Conservation (phyloP, 2,329 filamentous ascomycete species). For the Curvularia spicifera region DNA sequence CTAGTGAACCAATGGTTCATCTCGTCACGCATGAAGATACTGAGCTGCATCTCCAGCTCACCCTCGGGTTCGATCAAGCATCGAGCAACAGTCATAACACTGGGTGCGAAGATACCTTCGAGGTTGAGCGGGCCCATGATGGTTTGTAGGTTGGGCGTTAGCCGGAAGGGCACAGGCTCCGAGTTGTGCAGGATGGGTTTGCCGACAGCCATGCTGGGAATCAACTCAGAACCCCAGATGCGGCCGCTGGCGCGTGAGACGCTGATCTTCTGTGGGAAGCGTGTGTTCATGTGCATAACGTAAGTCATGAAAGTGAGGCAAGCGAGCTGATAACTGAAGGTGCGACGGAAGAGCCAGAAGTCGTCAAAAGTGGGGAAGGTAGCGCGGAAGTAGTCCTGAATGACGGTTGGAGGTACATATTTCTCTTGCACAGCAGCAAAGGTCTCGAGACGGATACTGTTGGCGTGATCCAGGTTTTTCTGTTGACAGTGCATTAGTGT, state of each 20-base stretch:
- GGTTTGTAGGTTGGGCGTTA: constrained; percentile 94
- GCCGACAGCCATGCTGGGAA: constrained; percentile 82
- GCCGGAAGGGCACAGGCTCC: constrained; percentile 94
- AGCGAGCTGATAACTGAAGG: constrained; percentile 95
- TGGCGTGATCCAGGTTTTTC: constrained; percentile 72
- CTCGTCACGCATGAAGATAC: constrained; percentile 94
- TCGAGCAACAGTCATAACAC: constrained; percentile 94
- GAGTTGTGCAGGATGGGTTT: constrained; percentile 94
- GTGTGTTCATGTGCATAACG: constrained; percentile 94
- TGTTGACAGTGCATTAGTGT: constrained; percentile 48
- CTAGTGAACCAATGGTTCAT: constrained; percentile 97
- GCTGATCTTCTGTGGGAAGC: constrained; percentile 93
- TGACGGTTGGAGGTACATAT: constrained; percentile 83
- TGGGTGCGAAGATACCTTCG: constrained; percentile 94
- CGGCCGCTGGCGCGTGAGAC: constrained; percentile 85
- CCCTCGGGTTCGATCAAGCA: constrained; percentile 81
- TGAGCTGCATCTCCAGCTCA: constrained; percentile 93
- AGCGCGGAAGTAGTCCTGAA: constrained; percentile 86
- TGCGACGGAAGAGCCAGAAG: constrained; percentile 98
- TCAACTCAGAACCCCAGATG: constrained; percentile 94
- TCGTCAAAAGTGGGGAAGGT: constrained; percentile 89
- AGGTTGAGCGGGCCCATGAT: constrained; percentile 95
- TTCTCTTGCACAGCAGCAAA: constrained; percentile 93
- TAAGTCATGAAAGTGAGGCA: constrained; percentile 98
- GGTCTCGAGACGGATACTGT: constrained; percentile 83